Evolutionary conservation across 495 filamentous ascomycete species (phyloP), one percentile per base, ranked within the genome.

Genomic region (Hyaloscypha variabilis): DNA sequence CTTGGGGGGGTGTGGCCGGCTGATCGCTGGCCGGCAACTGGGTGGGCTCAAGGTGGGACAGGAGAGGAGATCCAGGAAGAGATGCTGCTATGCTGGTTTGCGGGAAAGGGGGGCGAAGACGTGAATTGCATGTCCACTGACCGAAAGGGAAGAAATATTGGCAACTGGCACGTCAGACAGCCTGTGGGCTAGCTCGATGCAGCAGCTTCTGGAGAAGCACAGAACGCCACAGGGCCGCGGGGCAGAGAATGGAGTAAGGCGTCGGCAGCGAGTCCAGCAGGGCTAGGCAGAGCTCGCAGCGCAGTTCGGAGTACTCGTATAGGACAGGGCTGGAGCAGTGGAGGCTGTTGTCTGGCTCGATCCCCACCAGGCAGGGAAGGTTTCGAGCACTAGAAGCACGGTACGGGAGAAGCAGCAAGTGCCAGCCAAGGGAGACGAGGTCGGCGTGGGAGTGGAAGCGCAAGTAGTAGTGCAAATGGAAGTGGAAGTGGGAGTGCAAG

Each of bases 121-220:
- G 11, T 46, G 39, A 46, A 46, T 46, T 19, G 11, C 39, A 46
- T 46, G 39, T 46, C 39, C 39, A 17, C 26, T 54, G 51, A 25
- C 8, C 51, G 23, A 24, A 54, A 54, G 25, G 51, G 23, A 25
- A 54, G 51, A 54, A 54, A 54, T 54, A 54, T 54, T 54, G 19
- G 51, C 51, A 34, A 54, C 23, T 21, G 29, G 55, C 55, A 58
- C 26, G 23, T 25, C 57, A 60, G 23, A 54, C 51, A 28, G 14
- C 51, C 51, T 54, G 51, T 54, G 21, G 11, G 25, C 25, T 54
- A 26, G 51, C 51, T 54, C 8, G 51, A 54, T 54, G 51, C 51
- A 54, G 51, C 51, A 54, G 51, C 51, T 54, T 51, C 23, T 28
- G 21, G 21, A 28, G 25, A 19, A 54, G 51, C 21, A 54, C 51